A percentile compares a stretch with the other conserved stretches of the same genome.
Evolutionary conservation across 78 protist species (phyloP).

Genomic region (Dictyostelium brefeldianum): DNA sequence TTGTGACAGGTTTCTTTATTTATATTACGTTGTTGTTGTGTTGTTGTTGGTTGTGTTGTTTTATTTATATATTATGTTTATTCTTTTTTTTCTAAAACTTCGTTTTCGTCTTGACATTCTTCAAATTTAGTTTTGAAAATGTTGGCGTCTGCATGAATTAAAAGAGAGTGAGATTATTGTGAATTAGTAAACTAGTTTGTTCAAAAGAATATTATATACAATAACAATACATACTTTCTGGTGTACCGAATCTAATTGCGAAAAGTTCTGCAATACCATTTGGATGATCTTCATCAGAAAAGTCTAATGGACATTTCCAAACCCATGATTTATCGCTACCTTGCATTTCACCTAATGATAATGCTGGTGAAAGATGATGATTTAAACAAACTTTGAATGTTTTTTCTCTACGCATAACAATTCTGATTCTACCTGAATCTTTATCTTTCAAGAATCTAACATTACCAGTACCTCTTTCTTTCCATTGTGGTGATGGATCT

Average conservation of each 20-base stretch:
- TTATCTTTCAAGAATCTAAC: conserved; percentile 92
- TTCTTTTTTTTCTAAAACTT: background rate
- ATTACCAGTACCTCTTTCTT: conserved; percentile 96
- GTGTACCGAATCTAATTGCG: conserved; percentile 78
- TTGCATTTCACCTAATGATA: conserved; percentile 38
- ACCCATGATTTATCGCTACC: conserved; percentile 88
- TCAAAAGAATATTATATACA: too few species aligned
- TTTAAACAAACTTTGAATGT: conserved; percentile 96
- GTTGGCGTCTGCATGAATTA: conserved; percentile 40
- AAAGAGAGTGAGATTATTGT: background rate
- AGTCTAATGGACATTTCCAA: conserved; percentile 74
- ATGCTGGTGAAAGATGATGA: conserved; percentile 66
- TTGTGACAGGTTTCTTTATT: conserved; percentile 8
- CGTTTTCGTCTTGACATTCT: conserved; percentile 40
- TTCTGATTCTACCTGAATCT: conserved; percentile 82
- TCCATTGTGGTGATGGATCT: conserved; percentile 87
- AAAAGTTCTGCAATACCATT: conserved; percentile 52
- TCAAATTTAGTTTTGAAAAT: conserved; percentile 67
- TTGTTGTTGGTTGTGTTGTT: background rate
- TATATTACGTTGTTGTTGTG: background rate
- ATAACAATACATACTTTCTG: conserved; percentile 65
- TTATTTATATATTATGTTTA: background rate
- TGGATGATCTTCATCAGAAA: conserved; percentile 72
- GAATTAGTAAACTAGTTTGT: too few species aligned
- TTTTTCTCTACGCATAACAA: conserved; percentile 97